A percentile compares a stretch with the other conserved stretches of the same genome.
Conservation (phyloP, 176 grass and related monocot species). For the Raddia guianensis region DNA sequence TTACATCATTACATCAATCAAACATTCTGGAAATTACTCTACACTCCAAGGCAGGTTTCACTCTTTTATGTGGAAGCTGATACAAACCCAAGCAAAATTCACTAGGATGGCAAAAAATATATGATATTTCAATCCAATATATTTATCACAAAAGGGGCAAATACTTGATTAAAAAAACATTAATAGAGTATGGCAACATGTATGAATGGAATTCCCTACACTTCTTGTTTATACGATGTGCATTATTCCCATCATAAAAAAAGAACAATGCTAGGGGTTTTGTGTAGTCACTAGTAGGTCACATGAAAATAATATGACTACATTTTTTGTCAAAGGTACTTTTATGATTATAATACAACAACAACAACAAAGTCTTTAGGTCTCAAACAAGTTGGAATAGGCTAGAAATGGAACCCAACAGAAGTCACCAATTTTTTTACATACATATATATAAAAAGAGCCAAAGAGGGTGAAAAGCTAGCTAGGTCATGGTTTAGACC, state of each 20-base stretch:
- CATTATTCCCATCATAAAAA: background rate
- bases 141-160: background rate
- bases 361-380: no score
- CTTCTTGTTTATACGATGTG: background rate
- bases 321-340: conserved; percentile 7
- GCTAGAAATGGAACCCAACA: no score
- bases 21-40: conserved; percentile 30
- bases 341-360: background rate
- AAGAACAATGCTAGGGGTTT: background rate
- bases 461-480: no score
- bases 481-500: no score
- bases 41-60: background rate
- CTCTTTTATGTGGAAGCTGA: conserved; percentile 24
- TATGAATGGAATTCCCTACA: background rate
- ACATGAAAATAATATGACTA: background rate
- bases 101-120: background rate
- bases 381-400: no score
- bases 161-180: conserved; percentile 26
- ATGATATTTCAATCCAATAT: background rate
- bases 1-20: conserved; percentile 46
- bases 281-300: background rate
- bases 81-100: conserved; percentile 22
- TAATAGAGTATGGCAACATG: background rate
- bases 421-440: no score
- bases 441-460: no score